Evolutionary conservation across 2,329 filamentous ascomycete genomes (phyloP), one percentile per base, ranked within the genome.

Genomic region (Madurella fahalii): DNA sequence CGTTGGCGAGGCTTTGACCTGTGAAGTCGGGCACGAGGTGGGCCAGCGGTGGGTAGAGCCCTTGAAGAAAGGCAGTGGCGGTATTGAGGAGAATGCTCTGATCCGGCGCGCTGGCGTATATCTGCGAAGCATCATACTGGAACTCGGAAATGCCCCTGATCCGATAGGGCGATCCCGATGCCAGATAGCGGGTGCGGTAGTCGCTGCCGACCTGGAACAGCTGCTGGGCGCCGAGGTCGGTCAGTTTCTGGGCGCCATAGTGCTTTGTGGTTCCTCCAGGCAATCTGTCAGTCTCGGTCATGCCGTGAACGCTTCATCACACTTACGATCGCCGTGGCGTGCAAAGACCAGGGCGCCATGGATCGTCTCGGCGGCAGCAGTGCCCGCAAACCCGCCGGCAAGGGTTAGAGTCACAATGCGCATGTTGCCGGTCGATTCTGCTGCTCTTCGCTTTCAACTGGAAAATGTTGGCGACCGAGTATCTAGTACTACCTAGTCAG

Each of bases 291-390:
- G 12, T 39, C 9, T 12, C 9, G 1, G 2, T 40, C 9, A 25
- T 25, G 25, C 25, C 25, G 7, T 25, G 25, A 25, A 7, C 4
- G 25, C 25, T n/a, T 9, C 13, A 13, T 4, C 12, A 9, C 11
- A 53, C 58, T 16, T 93, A 53, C 92, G 84, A 71, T 96, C 92
- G 54, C 92, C 92, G 74, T 96, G 92, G 44, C 92, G 87, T 63
- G 90, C 84, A 77, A 95, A 95, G 71, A 96, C 84, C 71, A 92
- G 94, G 44, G 86, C 84, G 50, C 90, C 91, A 15, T 95, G 78
- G 30, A 94, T 77, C 0, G 85, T 88, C 74, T 95, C 89, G 17
- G 73, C 73, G 12, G 52, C 51, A 46, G 58, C 63, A 8, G 50
- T 47, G 44, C 56, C 63, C 39, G 72, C 63, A n/a, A 69, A 65